A percentile compares a stretch with the other conserved stretches of the same genome.
Conservation (phyloP, 2,329 filamentous ascomycete genomes). For the Fusarium anthophilum region DNA sequence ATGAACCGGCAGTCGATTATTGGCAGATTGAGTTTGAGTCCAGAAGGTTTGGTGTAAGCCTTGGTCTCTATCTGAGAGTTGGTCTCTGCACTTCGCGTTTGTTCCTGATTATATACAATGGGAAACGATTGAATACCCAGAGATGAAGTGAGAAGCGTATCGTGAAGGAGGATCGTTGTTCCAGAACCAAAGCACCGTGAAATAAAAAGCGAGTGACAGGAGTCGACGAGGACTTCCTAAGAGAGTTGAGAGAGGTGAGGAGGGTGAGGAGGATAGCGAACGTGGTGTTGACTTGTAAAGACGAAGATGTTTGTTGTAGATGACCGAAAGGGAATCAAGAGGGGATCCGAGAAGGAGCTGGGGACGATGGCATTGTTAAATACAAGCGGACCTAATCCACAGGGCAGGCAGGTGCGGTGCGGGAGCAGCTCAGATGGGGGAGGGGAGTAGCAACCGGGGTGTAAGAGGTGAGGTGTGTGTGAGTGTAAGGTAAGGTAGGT, state of each 20-base stretch:
- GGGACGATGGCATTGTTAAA: conserved; percentile 45
- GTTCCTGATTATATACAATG: conserved; percentile 30
- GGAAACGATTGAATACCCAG: conserved; percentile 34
- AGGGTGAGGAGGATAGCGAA: conserved; percentile 57
- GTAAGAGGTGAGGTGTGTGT: conserved; percentile 30
- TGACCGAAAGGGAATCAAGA: conserved; percentile 42
- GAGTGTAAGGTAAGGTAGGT: conserved; percentile 27
- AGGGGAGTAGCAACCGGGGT: conserved; percentile 27
- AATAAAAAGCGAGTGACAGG: conserved; percentile 80
- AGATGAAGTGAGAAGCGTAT: conserved; percentile 49
- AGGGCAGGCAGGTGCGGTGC: conserved; percentile 6
- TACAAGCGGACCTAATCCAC: conserved; percentile 34
- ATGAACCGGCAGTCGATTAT: conserved; percentile 18
- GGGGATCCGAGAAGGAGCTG: conserved; percentile 40
- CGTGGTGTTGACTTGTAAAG: conserved; percentile 49
- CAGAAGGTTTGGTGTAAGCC: conserved; percentile 24
- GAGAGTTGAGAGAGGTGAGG: conserved; percentile 46
- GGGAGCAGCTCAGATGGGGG: conserved; percentile 30
- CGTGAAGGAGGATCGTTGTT: conserved; percentile 26
- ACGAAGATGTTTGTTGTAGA: conserved; percentile 40
- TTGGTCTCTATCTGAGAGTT: conserved; percentile 25
- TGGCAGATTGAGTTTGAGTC: conserved; percentile 13
- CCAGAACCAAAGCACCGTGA: conserved; percentile 53
- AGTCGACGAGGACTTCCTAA: conserved; percentile 78
- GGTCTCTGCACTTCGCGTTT: conserved; percentile 29